Evolutionary conservation across 345 rosid genomes (phyloP), one percentile per base, ranked within the genome.

Genomic region (Cochlearia excelsa): DNA sequence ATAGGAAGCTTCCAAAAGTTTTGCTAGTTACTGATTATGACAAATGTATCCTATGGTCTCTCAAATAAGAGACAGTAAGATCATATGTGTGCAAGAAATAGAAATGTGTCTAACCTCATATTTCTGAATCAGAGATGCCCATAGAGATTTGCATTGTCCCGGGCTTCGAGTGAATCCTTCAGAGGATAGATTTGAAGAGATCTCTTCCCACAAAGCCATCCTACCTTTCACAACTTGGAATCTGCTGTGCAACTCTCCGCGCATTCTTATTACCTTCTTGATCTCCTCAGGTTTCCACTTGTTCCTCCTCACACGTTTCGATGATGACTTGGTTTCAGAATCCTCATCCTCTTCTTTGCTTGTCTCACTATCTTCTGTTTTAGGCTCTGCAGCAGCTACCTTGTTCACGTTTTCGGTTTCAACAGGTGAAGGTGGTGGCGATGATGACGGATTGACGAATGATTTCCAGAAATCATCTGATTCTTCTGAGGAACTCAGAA

Each of bases 181-280:
- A 54, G 70, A 66, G 35, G 72, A 61, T 64, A 93, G 72, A 47
- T 67, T 75, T 11, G 75, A 28, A 47, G 99, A 93, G 68, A 93
- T 78, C 77, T 87, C 95, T 78, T 84, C 84, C 99, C 99, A 93
- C 28, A 93, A 83, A 44, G 83, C 90, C 99, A 89, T 93, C 74
- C 95, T 82, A 35, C 97, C 90, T 75, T 81, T 89, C 46, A 78
- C 94, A 54, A 82, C 80, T 48, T 81, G 81, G 69, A 93, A 93
- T 77, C 79, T 84, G 43, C 74, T 59, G 66, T 84, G 82, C 57
- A 89, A 64, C 53, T 81, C 80, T 66, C 91, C 83, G 1, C 97
- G 86, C 76, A 71, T 59, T 78, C 77, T 71, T 39, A 93, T 89
- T 61, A 93, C 82, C 67, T 74, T 73, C 78, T 80, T 87, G 9